Evolutionary conservation across 2,329 filamentous ascomycete species (phyloP), one percentile per base, ranked within the genome.

Genomic region (Fusarium sp.): DNA sequence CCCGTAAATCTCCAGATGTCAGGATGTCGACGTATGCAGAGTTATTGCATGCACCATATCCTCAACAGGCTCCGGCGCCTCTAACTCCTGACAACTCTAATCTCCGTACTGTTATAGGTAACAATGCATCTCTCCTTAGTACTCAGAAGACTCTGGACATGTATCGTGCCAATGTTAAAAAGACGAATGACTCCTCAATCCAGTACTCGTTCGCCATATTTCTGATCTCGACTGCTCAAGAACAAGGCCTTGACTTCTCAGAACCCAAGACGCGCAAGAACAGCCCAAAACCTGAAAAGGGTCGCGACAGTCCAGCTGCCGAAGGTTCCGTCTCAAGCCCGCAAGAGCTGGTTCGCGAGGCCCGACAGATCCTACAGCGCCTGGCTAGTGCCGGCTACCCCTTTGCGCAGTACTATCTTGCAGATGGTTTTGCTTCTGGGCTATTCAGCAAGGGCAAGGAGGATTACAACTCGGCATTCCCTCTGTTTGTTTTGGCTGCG

Each of bases 121-220:
- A 88, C 75, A 97, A 97, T 81, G 95, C 95, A 5, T 97, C 94
- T 20, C 85, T 99, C 14, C 86, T 99, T 30, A 94, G 93, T 75
- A 91, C 93, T 33, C 92, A 95, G 76, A 94, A 98, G 81, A 99
- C 96, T 3, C 87, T 99, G 48, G 94, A 98, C 56, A 97, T 98
- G 95, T 99, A 99, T 78, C 88, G 95, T 44, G 90, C 91, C 56
- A 99, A 98, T 75, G 93, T 97, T 60, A 98, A 97, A 82, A 99
- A 99, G 83, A 97, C 96, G 4, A 96, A 92, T 66, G 94, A 97
- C 78, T 85, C 90, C 17, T 90, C 92, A 6, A 92, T 97, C 33
- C 94, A 97, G 78, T 98, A 98, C 78, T 96, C 97, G 30, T 98
- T 99, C 80, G 96, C 96, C 3, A 87, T 98, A 37, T 97, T 97